A percentile compares a stretch with the other conserved stretches of the same genome.
These are phyloP conservation scores for Pezicula neosporulosa DNA, from an alignment of 2,329 filamentous ascomycete genomes.

Conservation along the genomic window DNA sequence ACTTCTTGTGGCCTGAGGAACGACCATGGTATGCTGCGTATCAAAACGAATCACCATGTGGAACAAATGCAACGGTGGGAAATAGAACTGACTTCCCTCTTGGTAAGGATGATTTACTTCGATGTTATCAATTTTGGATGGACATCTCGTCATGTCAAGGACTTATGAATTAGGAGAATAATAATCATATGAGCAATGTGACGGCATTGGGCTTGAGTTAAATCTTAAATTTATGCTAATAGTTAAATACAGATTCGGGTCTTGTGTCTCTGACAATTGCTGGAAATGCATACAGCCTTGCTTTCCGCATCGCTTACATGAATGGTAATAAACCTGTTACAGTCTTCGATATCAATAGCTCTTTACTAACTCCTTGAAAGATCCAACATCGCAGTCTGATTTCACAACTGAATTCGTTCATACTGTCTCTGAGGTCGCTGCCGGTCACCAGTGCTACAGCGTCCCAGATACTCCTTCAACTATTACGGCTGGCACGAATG, in stretches of 20 bases:
- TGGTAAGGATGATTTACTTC: slow-evolving; percentile 36
- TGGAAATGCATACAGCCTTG: slow-evolving; percentile 51
- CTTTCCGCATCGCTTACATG: slow-evolving; percentile 49
- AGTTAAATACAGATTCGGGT: slow-evolving; percentile 42
- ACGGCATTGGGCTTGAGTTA: too few species aligned
- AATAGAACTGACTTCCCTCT: slow-evolving; percentile 56
- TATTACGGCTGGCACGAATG: slow-evolving; percentile 38
- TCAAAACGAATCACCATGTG: slow-evolving; percentile 57
- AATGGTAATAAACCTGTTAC: slow-evolving; percentile 34
- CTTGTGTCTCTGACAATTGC: slow-evolving; percentile 53
- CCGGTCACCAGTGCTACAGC: slow-evolving; percentile 43
- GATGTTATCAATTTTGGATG: neutral
- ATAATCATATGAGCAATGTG: neutral
- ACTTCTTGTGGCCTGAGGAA: slow-evolving; percentile 59
- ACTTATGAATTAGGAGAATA: too few species aligned
- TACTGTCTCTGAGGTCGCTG: slow-evolving; percentile 35
- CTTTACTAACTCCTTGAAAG: slow-evolving; percentile 25
- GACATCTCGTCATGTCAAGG: too few species aligned
- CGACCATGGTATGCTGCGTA: slow-evolving; percentile 49
- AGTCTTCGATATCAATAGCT: neutral
- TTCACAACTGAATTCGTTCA: slow-evolving; percentile 31
- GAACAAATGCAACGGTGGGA: slow-evolving; percentile 41
- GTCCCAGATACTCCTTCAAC: slow-evolving; percentile 31
- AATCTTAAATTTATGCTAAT: neutral
- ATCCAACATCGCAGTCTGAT: slow-evolving; percentile 38